Evolutionary conservation across 1,139 yeast species (phyloP), one percentile per base, ranked within the genome.

Genomic region (Nakaseomyces delphensis): DNA sequence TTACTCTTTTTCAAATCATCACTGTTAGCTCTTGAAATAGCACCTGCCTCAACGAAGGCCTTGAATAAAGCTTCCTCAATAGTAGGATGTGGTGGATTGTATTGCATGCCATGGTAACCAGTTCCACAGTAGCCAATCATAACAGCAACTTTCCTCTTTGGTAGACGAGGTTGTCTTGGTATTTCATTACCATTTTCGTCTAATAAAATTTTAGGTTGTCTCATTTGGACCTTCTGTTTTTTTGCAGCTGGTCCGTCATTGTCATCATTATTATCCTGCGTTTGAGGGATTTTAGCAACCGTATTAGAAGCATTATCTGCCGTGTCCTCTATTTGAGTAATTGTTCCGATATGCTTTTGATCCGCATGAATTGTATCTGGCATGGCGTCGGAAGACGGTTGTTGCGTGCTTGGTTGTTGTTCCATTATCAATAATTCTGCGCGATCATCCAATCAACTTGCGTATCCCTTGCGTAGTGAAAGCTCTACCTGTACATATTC

Each of bases 101-200:
- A 69, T 64, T 91, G 98, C 95, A 91, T 85, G 3, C 98, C 98
- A 63, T 86, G 94, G 64, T 89, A 91, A 0, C 98, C 98, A 0
- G 97, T 82, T 39, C 99, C 99, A 63, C 97, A 91, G 66, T 91
- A 91, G 1, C 99, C 98, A 53, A 91, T 72, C 79, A 87, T 73
- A 51, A 85, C 82, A 0, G 96, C 97, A 18, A 87, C 96, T 63
- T 91, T 91, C 40, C 64, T 63, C 55, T 67, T 67, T 35, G 71
- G 71, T 41, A 59, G 52, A 51, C 69, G 60, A 14, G 51, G 50
- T 38, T 59, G 64, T 39, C 51, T 69, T 14, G 73, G 73, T 32
- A 77, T 61, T 9, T 80, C 79, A 29, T 74, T 70, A 8, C 89
- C 89, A 35, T 77, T 63, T 23, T 69, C 82, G 59, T 80, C 86